Percentiles rank a stretch among this genome's conserved stretches.
Evolutionary conservation across 192 early-diverging fungal species (phyloP).

Genomic region (Pecoramyces ruminantium): DNA sequence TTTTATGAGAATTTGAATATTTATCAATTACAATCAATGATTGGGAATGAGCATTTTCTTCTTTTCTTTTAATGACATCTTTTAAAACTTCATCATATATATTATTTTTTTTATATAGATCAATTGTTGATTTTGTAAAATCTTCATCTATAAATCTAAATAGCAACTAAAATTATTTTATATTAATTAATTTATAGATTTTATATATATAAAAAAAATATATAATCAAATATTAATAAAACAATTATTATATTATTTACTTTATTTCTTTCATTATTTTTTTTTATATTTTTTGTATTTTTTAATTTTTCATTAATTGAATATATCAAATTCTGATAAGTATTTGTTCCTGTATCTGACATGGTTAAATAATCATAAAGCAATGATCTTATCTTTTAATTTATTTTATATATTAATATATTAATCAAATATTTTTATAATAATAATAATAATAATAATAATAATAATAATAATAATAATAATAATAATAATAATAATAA

Average conservation of each 20-base stretch:
- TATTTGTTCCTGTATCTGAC: neutral
- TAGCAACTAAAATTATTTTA: neutral
- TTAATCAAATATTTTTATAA: too few relatives aligned
- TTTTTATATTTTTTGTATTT: conserved; percentile 16
- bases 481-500: too few relatives aligned
- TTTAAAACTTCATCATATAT: neutral
- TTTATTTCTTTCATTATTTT: conserved; percentile 4
- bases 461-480: too few relatives aligned
- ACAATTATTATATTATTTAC: too few relatives aligned
- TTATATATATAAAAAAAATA: too few relatives aligned
- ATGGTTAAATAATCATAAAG: conserved; percentile 30
- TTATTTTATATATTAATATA: conserved; percentile 1
- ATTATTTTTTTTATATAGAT: neutral
- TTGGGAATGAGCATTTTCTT: conserved; percentile 9
- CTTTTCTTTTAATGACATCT: neutral
- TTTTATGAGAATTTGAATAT: conserved; percentile 35
- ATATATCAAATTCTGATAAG: neutral
- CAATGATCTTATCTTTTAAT: conserved; percentile 19
- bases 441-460: too few relatives aligned
- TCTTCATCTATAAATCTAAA: neutral
- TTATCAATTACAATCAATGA: conserved; percentile 22
- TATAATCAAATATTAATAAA: too few relatives aligned
- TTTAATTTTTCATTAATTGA: conserved; percentile 25
- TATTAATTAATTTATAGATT: too few relatives aligned
- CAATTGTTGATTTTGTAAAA: neutral